Conservation (phyloP, 306 rosid species). For the Dryas octopetala region DNA sequence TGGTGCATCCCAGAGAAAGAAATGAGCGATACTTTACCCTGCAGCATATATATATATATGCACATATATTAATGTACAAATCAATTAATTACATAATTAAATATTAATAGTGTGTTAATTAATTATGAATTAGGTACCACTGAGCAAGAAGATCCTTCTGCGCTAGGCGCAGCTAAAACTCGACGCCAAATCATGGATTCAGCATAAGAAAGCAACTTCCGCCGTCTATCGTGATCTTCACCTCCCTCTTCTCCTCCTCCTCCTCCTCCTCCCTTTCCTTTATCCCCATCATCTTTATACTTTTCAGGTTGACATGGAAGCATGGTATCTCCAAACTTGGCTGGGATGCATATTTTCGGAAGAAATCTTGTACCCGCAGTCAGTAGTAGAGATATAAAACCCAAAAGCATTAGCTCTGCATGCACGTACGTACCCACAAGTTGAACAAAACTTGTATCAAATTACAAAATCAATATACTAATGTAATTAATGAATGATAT, state of each 20-base stretch:
- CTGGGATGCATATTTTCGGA: conserved; percentile 54
- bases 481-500: background rate
- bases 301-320: conserved; percentile 47
- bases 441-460: no score
- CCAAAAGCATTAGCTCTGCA: conserved; percentile 73
- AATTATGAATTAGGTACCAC: background rate
- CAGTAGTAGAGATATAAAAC: conserved; percentile 63
- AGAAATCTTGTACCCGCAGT: conserved; percentile 53
- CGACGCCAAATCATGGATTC: conserved; percentile 42
- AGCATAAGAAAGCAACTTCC: conserved; percentile 44
- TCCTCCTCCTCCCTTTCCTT: background rate
- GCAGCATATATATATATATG: background rate
- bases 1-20: conserved; percentile 58
- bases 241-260: conserved; percentile 1
- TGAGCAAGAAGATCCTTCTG: conserved; percentile 30
- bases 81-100: no score
- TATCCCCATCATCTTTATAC: background rate
- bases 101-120: background rate
- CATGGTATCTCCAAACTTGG: conserved; percentile 38
- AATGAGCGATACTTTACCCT: conserved; percentile 56
- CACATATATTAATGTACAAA: no score
- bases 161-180: conserved; percentile 32
- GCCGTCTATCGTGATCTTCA: conserved; percentile 5
- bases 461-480: no score
- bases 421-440: no score